Evolutionary conservation across 345 rosid species (phyloP).

Genomic region (Draba incana): DNA sequence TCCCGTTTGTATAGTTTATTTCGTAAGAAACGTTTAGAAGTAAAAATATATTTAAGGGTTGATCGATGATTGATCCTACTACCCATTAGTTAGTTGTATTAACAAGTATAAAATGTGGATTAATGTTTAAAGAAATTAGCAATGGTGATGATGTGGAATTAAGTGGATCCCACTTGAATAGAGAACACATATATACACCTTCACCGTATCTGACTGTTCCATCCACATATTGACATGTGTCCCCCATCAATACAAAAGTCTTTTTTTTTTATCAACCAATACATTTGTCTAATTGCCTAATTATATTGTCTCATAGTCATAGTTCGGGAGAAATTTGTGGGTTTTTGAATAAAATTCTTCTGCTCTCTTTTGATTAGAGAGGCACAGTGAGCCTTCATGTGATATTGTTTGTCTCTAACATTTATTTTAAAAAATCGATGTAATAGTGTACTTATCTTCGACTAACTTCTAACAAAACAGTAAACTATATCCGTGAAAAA

Average conservation of each 20-base stretch:
- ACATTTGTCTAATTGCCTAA: conserved; percentile 30
- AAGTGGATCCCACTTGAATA: conserved; percentile 26
- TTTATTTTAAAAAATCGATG: neutral
- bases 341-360: conserved; percentile 5
- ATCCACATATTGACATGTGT: conserved; percentile 11
- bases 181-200: conserved; percentile 9
- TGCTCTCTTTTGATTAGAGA: conserved; percentile 25
- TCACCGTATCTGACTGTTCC: conserved; percentile 10
- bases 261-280: too few relatives aligned
- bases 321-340: conserved; percentile 14
- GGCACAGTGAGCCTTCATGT: conserved; percentile 21
- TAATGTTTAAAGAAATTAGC: conserved; percentile 1
- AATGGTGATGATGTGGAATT: conserved; percentile 26
- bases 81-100: too few relatives aligned
- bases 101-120: neutral
- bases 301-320: conserved; percentile 12
- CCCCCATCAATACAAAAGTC: conserved; percentile 7
- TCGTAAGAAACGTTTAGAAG: neutral
- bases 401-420: conserved; percentile 22
- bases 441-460: neutral
- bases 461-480: conserved; percentile 6
- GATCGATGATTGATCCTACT: too few relatives aligned
- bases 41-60: neutral
- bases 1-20: neutral
- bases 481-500: neutral